phyloP scores from a whole-genome alignment of 106 monocot genomes.

The Allium cepa region DNA sequence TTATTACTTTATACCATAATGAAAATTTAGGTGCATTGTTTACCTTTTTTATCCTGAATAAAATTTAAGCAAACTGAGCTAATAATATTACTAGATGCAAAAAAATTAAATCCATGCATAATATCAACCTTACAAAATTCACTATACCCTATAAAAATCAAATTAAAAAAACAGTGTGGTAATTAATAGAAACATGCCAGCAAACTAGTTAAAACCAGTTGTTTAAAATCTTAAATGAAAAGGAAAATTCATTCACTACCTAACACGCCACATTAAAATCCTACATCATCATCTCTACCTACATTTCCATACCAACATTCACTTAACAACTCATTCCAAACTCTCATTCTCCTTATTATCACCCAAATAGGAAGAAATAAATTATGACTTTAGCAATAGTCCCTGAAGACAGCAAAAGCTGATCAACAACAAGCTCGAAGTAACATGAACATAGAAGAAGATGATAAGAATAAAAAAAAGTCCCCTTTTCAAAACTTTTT shows the following conservation, averaged over 20 bases:
- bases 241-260: neutral
- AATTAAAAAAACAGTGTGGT: no score
- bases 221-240: neutral
- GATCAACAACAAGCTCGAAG: neutral
- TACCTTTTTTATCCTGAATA: no score
- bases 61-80: no score
- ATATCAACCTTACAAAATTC: no score
- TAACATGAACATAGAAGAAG: slow-evolving; percentile 1
- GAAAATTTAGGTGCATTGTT: no score
- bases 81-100: no score
- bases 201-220: slow-evolving; percentile 3
- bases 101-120: no score
- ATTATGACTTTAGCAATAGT: neutral
- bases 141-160: no score
- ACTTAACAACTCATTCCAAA: neutral
- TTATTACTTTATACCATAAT: no score
- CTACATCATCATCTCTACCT: neutral
- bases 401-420: neutral
- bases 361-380: neutral
- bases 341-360: neutral
- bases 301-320: neutral
- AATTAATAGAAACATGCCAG: neutral
- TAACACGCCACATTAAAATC: neutral
- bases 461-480: slow-evolving; percentile 21
- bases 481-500: slow-evolving; percentile 92